Evolutionary conservation across 129 eudicot genomes (phyloP), one percentile per base, ranked within the genome.

Genomic region (Oenanthe sinensis): DNA sequence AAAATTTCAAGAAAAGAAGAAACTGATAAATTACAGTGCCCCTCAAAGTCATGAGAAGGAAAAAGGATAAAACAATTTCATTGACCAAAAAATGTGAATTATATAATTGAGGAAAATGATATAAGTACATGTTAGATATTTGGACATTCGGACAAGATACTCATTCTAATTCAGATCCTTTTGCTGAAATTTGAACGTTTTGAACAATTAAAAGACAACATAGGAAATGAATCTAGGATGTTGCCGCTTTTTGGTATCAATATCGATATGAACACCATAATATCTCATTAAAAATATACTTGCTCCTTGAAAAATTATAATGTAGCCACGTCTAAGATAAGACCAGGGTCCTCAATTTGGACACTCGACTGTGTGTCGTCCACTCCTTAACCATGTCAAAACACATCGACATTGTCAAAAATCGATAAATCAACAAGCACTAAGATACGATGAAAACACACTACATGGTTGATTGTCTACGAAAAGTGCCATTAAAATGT

Each of bases 1-100:
- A n/a, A 43, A 30, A 74, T 77, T 74, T 74, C 58, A 74, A 62
- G 65, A 62, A 30, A 73, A 42, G 30, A n/a, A 65, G 69, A 60
- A 46, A 58, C 36, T 17, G 28, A 50, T 37, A 48, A 63, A 67
- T 30, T 48, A 42, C 72, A 4, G 65, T 19, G 68, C 17, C 30
- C 68, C 65, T 36, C 19, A 10, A 36, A n/a, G 30, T 46, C 54
- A 46, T 42, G 44, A 47, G 36, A 78, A 65, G 14, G 47, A 43
- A 19, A 55, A 47, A 36, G 43, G 39, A 22, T 26, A 8, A 44
- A 20, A n/a, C n/a, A n/a, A 42, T 42, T 20, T 11, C 33, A n/a
- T 3, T 22, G 20, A 72, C 75, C 19, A n/a, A 10, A 11, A 14
- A 44, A 72, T 9, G n/a, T 42, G 8, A 43, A n/a, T 44, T 12